These are phyloP conservation scores for Lentinula sp. DNA, from an alignment of 768 basidiomycete species.

Conservation along the genomic window DNA sequence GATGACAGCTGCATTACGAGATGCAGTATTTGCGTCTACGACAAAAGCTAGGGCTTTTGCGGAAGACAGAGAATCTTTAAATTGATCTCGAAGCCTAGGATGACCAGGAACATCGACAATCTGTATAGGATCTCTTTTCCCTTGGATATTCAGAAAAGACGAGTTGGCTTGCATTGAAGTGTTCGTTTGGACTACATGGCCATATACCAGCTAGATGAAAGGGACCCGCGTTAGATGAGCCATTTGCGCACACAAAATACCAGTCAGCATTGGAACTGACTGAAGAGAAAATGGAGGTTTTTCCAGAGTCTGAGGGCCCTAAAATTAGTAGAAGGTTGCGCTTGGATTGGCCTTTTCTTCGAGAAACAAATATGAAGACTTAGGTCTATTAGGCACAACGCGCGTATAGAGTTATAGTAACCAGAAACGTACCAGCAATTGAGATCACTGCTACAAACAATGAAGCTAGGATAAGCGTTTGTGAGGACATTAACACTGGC, in stretches of 20 bases:
- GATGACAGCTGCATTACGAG: constrained; percentile 65
- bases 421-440: neutral
- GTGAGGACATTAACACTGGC: neutral
- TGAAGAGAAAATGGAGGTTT: constrained; percentile 70
- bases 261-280: constrained; percentile 33
- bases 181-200: constrained; percentile 59
- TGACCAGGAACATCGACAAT: constrained; percentile 83
- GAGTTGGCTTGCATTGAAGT: constrained; percentile 74
- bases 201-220: constrained; percentile 52
- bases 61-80: constrained; percentile 54
- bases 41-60: constrained; percentile 71
- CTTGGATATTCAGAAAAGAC: constrained; percentile 37
- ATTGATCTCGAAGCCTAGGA: constrained; percentile 71
- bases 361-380: constrained; percentile 41
- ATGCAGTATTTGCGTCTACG: constrained; percentile 73
- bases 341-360: constrained; percentile 36
- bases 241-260: neutral
- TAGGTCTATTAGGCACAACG: neutral
- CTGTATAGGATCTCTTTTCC: constrained; percentile 37
- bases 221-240: neutral
- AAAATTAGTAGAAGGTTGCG: constrained; percentile 69
- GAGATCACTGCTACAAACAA: neutral
- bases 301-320: constrained; percentile 72
- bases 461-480: neutral
- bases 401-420: neutral